phyloP scores from a whole-genome alignment of 192 early-diverging fungal genomes.

The Linnemannia exigua region DNA sequence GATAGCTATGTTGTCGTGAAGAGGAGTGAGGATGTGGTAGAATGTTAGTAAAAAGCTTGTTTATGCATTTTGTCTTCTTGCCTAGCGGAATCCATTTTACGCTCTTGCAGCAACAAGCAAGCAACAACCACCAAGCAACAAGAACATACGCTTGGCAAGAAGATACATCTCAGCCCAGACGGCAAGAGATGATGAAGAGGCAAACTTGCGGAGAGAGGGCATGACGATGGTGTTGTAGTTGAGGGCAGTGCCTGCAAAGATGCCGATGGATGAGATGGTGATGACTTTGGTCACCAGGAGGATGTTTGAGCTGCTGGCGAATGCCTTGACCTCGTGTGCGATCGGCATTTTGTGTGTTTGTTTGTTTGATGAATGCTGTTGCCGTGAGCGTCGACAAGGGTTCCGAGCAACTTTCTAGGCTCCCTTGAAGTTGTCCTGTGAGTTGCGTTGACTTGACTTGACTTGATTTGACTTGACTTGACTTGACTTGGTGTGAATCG shows the following conservation, averaged over 20 bases:
- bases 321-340: constrained; percentile 27
- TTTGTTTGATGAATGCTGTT: neutral
- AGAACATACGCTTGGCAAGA: constrained; percentile 23
- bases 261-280: constrained; percentile 45
- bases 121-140: neutral
- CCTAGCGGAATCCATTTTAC: too few species aligned
- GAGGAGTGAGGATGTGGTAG: neutral
- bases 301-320: constrained; percentile 25
- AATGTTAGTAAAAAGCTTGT: neutral
- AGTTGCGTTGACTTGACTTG: too few species aligned
- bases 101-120: neutral
- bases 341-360: constrained; percentile 15
- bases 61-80: neutral
- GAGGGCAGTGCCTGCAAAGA: constrained; percentile 40
- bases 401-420: neutral
- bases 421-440: too few species aligned
- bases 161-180: constrained; percentile 50
- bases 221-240: constrained; percentile 35
- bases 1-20: constrained; percentile 12
- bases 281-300: constrained; percentile 40
- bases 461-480: neutral
- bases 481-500: neutral
- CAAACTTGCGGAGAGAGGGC: constrained; percentile 46
- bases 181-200: constrained; percentile 36
- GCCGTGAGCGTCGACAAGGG: neutral